Evolutionary conservation across 768 basidiomycete genomes (phyloP).

Genomic region (Collybiopsis confluens): DNA sequence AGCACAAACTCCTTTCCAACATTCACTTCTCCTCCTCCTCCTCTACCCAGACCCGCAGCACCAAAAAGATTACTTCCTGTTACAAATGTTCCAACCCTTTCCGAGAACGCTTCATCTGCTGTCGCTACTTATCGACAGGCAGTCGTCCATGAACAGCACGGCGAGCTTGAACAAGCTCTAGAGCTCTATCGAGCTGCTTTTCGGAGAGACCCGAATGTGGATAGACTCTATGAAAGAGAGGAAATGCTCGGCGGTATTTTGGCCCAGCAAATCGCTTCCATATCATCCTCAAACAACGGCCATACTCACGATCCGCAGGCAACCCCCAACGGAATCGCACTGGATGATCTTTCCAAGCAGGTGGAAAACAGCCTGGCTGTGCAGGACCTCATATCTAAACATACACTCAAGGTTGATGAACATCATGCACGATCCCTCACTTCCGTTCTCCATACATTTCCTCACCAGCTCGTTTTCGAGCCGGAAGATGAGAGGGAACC

Average conservation of each 20-base stretch:
- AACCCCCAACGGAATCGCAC: constrained; percentile 4
- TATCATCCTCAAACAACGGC: not conserved
- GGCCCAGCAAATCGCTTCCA: constrained; percentile 7
- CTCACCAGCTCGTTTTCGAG: constrained; percentile 48
- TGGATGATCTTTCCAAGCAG: constrained; percentile 23
- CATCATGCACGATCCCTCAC: constrained; percentile 42
- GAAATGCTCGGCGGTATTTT: constrained; percentile 41
- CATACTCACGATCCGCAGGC: not conserved
- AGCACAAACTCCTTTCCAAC: not conserved
- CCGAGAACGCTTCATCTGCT: constrained; percentile 40
- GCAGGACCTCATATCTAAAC: constrained; percentile 19
- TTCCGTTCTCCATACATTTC: constrained; percentile 45
- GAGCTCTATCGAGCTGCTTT: constrained; percentile 77
- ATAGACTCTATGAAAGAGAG: constrained; percentile 60
- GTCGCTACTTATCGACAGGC: constrained; percentile 67
- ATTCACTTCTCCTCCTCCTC: not conserved
- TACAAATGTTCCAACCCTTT: constrained; percentile 17
- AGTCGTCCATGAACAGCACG: constrained; percentile 66
- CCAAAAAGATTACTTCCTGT: not conserved
- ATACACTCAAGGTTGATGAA: too few relatives aligned
- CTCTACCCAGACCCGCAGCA: too few relatives aligned
- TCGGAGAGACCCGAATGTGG: constrained; percentile 71
- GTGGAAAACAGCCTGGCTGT: constrained; percentile 20
- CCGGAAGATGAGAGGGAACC: constrained; percentile 65
- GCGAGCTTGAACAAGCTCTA: constrained; percentile 74